phyloP scores from a whole-genome alignment of 768 basidiomycete species.

The Xerocomellus amylosporus region DNA sequence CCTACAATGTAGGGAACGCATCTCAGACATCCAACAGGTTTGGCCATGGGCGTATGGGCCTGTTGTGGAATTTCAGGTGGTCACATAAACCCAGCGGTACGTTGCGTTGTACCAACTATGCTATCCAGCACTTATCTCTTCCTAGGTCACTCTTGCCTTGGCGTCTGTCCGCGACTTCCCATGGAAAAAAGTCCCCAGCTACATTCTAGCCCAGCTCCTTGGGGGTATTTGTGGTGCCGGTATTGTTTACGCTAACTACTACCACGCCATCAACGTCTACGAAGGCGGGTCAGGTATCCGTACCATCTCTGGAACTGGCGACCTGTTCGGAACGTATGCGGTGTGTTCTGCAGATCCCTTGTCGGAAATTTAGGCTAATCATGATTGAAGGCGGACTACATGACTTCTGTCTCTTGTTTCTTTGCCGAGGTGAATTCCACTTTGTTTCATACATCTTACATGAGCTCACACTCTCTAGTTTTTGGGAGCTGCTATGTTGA shows the following conservation, averaged over 20 bases:
- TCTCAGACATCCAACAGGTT: conserved; percentile 32
- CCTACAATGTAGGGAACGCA: neutral
- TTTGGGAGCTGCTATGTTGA: conserved; percentile 51
- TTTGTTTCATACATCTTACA: neutral
- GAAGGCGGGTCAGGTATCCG: conserved; percentile 56
- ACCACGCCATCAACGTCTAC: conserved; percentile 61
- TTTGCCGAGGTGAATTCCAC: conserved; percentile 39
- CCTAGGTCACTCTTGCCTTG: conserved; percentile 64
- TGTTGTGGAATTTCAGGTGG: conserved; percentile 67
- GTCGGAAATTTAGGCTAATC: conserved; percentile 9
- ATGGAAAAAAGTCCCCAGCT: conserved; percentile 75
- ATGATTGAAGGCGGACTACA: conserved; percentile 36
- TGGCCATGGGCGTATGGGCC: conserved; percentile 67
- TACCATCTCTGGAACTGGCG: conserved; percentile 55
- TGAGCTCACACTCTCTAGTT: conserved; percentile 38
- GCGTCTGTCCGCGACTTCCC: conserved; percentile 73
- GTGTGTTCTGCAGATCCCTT: conserved; percentile 33
- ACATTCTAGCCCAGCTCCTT: conserved; percentile 60
- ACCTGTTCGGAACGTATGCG: conserved; percentile 59
- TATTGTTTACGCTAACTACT: conserved; percentile 61
- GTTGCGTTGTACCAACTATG: conserved; percentile 11
- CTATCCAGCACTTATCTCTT: neutral
- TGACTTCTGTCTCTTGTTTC: conserved; percentile 44
- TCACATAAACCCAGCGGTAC: conserved; percentile 71
- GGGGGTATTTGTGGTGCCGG: conserved; percentile 59